Evolutionary conservation across 2,329 filamentous ascomycete genomes (phyloP), one percentile per base, ranked within the genome.

Genomic region (Sphaerulina vaccinii): DNA sequence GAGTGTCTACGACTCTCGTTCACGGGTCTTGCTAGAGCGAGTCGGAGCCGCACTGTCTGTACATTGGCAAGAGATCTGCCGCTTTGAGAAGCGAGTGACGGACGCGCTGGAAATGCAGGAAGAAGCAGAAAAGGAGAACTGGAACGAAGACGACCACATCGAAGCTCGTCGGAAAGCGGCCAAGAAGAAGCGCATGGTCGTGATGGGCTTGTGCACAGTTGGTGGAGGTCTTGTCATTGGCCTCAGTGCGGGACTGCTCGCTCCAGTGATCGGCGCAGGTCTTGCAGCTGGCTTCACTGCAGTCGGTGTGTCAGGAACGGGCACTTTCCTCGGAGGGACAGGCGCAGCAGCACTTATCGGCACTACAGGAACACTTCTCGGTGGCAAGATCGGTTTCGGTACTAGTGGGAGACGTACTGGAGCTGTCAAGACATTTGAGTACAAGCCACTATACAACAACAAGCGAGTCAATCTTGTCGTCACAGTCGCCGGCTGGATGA

Each of bases 41-140:
- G 90, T 97, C 1, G 93, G 87, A 29, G 79, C 82, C 46, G 86
- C 87, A 55, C 80, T 99, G 61, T 84, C 88, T 36, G 85, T 99
- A 6, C 80, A 86, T 10, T 95, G 89, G 90, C 77, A 95, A 48
- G 93, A 99, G 60, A 95, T 97, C 52, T 95, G 90, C 71, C 85
- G 90, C 33, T 99, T 99, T 65, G 93, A 99, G 73, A 97, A 96
- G 73, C 86, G 90, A 47, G 90, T 99, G 5, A 96, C 93, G 6
- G 93, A 99, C 71, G 90, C 93, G 1, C 76, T 99, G 18, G 93
- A 99, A 71, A 96, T 99, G 90, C 92, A 97, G 71, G 90, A 97
- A 70, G 85, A 88, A 40, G 89, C 90, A 5, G 87, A 90, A 57
- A 95, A 92, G 65, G 93, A 99, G 72, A 96, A 92, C 58, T 99